A percentile compares a stretch with the other conserved stretches of the same genome.
phyloP scores from a whole-genome alignment of 192 early-diverging fungal species.

The Backusella sp. region DNA sequence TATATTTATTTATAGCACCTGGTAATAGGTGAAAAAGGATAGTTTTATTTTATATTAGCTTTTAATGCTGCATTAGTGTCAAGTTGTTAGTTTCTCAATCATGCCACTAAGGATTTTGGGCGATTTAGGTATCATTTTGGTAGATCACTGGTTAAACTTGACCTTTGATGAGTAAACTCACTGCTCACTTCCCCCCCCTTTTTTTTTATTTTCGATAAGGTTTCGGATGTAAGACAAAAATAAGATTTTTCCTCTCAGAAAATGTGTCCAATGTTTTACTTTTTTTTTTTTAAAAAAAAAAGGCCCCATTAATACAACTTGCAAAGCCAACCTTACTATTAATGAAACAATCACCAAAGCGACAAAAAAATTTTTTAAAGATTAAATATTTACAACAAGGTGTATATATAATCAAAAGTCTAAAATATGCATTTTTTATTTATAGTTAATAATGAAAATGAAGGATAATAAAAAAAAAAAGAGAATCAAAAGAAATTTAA shows the following conservation, averaged over 20 bases:
- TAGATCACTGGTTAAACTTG: not conserved
- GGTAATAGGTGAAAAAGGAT: too few relatives aligned
- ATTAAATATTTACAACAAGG: not conserved
- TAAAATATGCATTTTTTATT: slow-evolving; percentile 4
- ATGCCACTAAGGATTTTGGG: not conserved
- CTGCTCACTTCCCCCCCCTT: not conserved
- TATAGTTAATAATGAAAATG: not conserved
- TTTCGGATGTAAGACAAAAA: not conserved
- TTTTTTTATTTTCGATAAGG: not conserved
- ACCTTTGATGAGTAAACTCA: too few relatives aligned
- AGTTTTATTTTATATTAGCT: too few relatives aligned
- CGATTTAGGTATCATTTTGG: not conserved
- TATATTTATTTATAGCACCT: not conserved
- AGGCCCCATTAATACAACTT: too few relatives aligned
- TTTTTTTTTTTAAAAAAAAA: not conserved
- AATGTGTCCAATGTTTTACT: too few relatives aligned
- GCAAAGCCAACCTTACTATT: too few relatives aligned
- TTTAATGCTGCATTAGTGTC: too few relatives aligned
- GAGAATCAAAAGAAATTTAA: not conserved
- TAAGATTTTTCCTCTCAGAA: not conserved
- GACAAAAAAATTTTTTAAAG: not conserved
- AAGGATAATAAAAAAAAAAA: not conserved
- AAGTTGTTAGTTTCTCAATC: not conserved
- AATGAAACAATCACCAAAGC: too few relatives aligned
- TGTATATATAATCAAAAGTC: not conserved